Evolutionary conservation across 2,329 filamentous ascomycete species (phyloP).

Genomic region (Verticillium nubilum): DNA sequence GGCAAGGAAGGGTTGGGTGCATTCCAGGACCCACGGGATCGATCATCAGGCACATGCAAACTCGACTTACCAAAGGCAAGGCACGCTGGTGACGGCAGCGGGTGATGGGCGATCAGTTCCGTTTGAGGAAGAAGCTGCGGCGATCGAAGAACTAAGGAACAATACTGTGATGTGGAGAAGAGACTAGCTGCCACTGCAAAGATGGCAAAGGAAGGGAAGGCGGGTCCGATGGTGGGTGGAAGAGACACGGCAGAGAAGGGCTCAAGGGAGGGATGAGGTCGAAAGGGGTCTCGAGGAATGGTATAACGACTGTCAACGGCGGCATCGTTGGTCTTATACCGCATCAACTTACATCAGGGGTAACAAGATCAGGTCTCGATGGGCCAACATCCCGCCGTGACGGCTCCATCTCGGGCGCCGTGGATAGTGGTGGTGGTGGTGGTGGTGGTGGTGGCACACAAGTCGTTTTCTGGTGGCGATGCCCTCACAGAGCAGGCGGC

Average conservation of each 20-base stretch:
- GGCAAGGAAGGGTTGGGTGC: not conserved
- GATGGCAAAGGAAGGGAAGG: not conserved
- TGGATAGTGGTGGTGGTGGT: not conserved
- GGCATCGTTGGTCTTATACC: conserved; percentile 2
- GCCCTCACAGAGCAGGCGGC: not conserved
- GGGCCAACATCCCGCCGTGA: not conserved
- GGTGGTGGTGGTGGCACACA: not conserved
- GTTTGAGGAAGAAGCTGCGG: not conserved
- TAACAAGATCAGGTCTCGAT: not conserved
- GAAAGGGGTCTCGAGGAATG: not conserved
- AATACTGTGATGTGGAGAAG: not conserved
- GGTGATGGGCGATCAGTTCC: conserved; percentile 8
- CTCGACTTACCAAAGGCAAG: not conserved
- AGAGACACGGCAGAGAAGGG: conserved; percentile 6
- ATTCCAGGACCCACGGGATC: conserved; percentile 7
- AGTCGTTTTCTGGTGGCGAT: not conserved
- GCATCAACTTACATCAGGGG: not conserved
- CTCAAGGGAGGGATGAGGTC: not conserved
- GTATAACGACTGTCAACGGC: not conserved
- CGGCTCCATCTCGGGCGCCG: not conserved
- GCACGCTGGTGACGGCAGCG: conserved; percentile 9
- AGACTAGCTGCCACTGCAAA: not conserved
- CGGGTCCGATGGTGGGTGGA: not conserved
- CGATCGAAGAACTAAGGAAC: not conserved
- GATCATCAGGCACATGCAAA: conserved; percentile 2